Base-by-base conservation (phyloP, 495 filamentous ascomycete genomes). In the Glarea lozoyensis region DNA sequence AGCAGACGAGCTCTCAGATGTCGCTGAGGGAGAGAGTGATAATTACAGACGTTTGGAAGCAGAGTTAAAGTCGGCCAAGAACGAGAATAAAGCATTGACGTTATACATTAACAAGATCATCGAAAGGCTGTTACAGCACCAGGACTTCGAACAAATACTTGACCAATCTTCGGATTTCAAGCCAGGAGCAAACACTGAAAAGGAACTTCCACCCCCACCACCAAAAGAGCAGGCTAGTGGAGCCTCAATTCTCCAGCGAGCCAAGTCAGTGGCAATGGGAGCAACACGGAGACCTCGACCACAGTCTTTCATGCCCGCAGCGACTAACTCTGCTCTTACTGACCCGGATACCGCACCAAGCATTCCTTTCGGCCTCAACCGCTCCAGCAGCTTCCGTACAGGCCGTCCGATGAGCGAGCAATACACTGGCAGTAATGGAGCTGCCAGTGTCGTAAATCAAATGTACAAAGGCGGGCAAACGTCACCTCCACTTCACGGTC, bases 61-160 rank as follows among this genome's bases (percentile, higher is more conserved):
- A 5, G 92, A 98, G 54, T 60, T 88, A 45, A 88, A 84, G 60
- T 66, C 71, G n/a, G 65, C 85, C 18, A 92, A 87, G 62, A 88
- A 94, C 49, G 83, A 95, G 62, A 97, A 97, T 68, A 98, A 95
- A 61, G 92, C 92, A 32, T 66, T 97, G 48, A 94, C 88, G 2
- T 72, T 95, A 23, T 98, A 98, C 62, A 96, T 98, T 62, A 94
- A 95, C 72, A 90, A 87, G 57, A 96, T 98, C 58, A 95, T 98
- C 55, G 89, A 88, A 60, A 82, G 92, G 16, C 75, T 98, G 13
- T 70, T 98, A 29, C 82, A 92, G 54, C 86, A 96, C 65, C 84
- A 95, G 54, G 88, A 89, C 36, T 96, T 94, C 40, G 92, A 98
- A 60, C 75, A 81, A 46, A 89, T 98, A 36, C 72, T 97, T 32